These are phyloP conservation scores for Aphanomyces invadans DNA, from an alignment of 352 stramenopile species.

Conservation along the genomic window DNA sequence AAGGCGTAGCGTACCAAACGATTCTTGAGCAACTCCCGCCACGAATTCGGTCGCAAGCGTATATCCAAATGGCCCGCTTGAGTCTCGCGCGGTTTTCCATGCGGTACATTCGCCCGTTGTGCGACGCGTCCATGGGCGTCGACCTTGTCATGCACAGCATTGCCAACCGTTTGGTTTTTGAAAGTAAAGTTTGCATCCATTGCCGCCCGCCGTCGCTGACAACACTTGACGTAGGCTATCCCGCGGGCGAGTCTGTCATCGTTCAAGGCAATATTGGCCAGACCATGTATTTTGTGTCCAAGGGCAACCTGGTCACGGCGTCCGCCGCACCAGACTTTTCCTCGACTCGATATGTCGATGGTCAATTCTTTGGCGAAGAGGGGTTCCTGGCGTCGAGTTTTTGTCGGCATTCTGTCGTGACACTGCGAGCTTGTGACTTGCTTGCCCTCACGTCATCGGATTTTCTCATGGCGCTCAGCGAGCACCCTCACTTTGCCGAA, in stretches of 20 bases:
- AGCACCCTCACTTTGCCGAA: constrained; percentile 19
- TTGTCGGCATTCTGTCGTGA: constrained; percentile 21
- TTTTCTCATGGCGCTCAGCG: constrained; percentile 13
- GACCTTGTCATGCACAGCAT: constrained; percentile 15
- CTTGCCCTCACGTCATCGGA: constrained; percentile 11
- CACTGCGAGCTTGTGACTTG: constrained; percentile 15
- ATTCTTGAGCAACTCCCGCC: constrained; percentile 21
- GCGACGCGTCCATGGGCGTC: neutral
- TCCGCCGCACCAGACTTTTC: constrained; percentile 5
- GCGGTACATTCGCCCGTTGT: constrained; percentile 19
- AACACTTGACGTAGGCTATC: neutral
- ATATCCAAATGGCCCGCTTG: constrained; percentile 20
- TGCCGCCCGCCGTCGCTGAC: neutral
- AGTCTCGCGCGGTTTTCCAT: constrained; percentile 15
- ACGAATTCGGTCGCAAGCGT: constrained; percentile 22
- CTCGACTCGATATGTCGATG: constrained; percentile 17
- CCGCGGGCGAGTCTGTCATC: constrained; percentile 21
- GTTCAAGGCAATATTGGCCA: constrained; percentile 25
- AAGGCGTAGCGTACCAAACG: constrained; percentile 19
- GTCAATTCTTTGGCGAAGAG: constrained; percentile 24
- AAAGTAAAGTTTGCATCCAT: constrained; percentile 7
- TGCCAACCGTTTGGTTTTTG: constrained; percentile 15
- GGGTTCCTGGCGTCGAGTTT: constrained; percentile 19
- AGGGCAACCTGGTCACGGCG: constrained; percentile 22
- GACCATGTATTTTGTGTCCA: constrained; percentile 25